Percentiles rank a stretch among this genome's conserved stretches.
These are phyloP conservation scores for Saccharomycopsis malanga DNA, from an alignment of 805 yeast genomes.

Conservation along the genomic window DNA sequence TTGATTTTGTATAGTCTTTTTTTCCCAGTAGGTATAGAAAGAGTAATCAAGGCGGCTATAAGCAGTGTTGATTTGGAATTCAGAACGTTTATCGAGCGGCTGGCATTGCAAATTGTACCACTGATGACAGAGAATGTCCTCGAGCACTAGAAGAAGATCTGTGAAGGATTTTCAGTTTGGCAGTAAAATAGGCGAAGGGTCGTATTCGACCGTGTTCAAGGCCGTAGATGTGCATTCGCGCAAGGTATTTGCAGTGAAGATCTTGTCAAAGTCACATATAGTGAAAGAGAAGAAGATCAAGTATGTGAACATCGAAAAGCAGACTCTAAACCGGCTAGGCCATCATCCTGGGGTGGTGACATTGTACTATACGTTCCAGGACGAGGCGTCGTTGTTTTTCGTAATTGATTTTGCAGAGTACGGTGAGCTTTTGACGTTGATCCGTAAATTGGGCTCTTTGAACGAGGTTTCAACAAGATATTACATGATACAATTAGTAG, in stretches of 20 bases:
- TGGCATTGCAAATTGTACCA: too few species aligned
- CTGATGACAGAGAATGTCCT: slow-evolving; percentile 10
- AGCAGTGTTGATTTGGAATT: too few species aligned
- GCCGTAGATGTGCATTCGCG: slow-evolving; percentile 71
- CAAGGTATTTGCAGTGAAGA: slow-evolving; percentile 82
- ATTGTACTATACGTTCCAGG: slow-evolving; percentile 90
- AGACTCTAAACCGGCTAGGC: slow-evolving; percentile 79
- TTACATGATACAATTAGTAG: slow-evolving; percentile 82
- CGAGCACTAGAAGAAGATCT: slow-evolving; percentile 35
- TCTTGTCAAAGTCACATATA: slow-evolving; percentile 85
- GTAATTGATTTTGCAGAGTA: slow-evolving; percentile 92
- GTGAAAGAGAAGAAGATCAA: slow-evolving; percentile 92
- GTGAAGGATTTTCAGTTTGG: slow-evolving; percentile 79
- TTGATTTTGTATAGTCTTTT: too few species aligned
- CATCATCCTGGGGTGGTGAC: slow-evolving; percentile 94
- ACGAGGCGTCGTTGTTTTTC: slow-evolving; percentile 76
- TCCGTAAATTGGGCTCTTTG: slow-evolving; percentile 70
- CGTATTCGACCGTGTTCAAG: slow-evolving; percentile 87
- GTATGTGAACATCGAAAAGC: slow-evolving; percentile 92
- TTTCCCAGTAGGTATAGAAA: too few species aligned
- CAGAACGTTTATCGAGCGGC: too few species aligned
- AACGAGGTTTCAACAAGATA: slow-evolving; percentile 70
- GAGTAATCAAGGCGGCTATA: too few species aligned
- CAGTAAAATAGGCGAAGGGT: slow-evolving; percentile 85
- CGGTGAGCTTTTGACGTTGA: slow-evolving; percentile 82